phyloP scores from a whole-genome alignment of 371 early-diverging fungal genomes.

The Chytridiales sp. region DNA sequence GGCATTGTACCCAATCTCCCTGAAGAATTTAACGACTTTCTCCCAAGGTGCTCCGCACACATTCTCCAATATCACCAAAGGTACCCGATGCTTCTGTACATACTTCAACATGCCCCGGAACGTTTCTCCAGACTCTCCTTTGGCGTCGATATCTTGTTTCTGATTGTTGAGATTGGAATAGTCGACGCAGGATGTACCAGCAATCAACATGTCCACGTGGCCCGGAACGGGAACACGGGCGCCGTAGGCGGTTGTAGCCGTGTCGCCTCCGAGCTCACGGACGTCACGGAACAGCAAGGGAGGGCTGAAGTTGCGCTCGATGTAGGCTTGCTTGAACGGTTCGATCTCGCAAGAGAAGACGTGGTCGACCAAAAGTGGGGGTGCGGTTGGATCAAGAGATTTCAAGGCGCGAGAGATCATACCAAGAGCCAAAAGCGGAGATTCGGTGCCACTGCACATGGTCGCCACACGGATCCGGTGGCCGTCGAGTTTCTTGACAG shows the following conservation, averaged over 20 bases:
- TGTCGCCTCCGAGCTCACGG: constrained; percentile 32
- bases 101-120: constrained; percentile 41
- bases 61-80: constrained; percentile 41
- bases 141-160: constrained; percentile 32
- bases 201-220: constrained; percentile 37
- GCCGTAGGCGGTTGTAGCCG: constrained; percentile 42
- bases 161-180: constrained; percentile 43
- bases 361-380: constrained; percentile 30
- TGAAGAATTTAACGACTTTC: constrained; percentile 22
- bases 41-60: constrained; percentile 39
- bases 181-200: constrained; percentile 47
- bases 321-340: constrained; percentile 48
- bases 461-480: constrained; percentile 37
- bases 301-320: constrained; percentile 44
- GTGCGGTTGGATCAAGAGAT: constrained; percentile 10
- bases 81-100: constrained; percentile 35
- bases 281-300: constrained; percentile 44
- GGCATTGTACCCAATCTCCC: constrained; percentile 23
- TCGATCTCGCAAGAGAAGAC: constrained; percentile 48
- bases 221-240: constrained; percentile 35
- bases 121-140: constrained; percentile 42
- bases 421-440: constrained; percentile 37
- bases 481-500: constrained; percentile 23
- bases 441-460: constrained; percentile 48
- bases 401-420: constrained; percentile 28